Conservation (phyloP, 2,329 filamentous ascomycete species). For the Pezicula carpinea region DNA sequence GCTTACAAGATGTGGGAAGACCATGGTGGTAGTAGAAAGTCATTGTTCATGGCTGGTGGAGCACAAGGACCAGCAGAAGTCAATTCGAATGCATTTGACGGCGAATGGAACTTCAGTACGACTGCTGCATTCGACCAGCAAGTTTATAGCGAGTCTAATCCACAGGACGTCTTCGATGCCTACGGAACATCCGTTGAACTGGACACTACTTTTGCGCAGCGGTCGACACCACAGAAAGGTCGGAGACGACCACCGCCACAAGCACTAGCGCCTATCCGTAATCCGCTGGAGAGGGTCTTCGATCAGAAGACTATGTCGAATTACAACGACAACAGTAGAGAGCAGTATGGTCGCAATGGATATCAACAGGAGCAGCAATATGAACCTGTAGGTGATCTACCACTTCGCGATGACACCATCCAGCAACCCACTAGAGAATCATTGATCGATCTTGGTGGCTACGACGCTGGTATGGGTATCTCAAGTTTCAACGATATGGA, state of each 20-base stretch:
- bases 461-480: conserved; percentile 49
- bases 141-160: conserved; percentile 45
- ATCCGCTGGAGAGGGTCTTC: conserved; percentile 59
- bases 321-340: conserved; percentile 59
- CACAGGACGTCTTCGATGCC: conserved; percentile 55
- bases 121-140: conserved; percentile 60
- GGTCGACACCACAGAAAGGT: conserved; percentile 38
- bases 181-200: conserved; percentile 57
- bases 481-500: conserved; percentile 57
- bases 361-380: conserved; percentile 14
- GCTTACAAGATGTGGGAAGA: conserved; percentile 74
- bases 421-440: conserved; percentile 51
- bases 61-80: conserved; percentile 40
- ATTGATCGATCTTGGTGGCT: conserved; percentile 60
- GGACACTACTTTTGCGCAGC: conserved; percentile 35
- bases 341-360: conserved; percentile 48
- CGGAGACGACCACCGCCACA: conserved; percentile 53
- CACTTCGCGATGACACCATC: conserved; percentile 51
- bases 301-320: conserved; percentile 61
- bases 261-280: conserved; percentile 47
- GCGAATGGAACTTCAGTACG: conserved; percentile 66
- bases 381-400: conserved; percentile 42
- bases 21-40: conserved; percentile 64
- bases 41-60: conserved; percentile 56
- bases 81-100: conserved; percentile 42